A percentile compares a stretch with the other conserved stretches of the same genome.
Conservation (phyloP, 1,139 yeast genomes). For the Blastobotrys buckinghamii region DNA sequence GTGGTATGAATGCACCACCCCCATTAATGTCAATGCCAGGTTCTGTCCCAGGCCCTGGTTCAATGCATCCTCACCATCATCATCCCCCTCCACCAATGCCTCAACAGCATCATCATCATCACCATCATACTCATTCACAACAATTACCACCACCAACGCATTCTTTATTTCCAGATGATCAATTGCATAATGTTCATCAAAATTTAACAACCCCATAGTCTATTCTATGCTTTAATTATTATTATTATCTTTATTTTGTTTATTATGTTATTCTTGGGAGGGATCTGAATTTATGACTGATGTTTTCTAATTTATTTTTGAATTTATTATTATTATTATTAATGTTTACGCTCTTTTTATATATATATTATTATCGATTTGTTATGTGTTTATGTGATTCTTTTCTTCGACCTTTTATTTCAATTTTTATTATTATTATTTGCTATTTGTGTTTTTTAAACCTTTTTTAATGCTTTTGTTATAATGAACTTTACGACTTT, state of each 20-base stretch:
- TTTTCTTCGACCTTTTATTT: too few relatives aligned
- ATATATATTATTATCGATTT: neutral
- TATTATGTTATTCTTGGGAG: neutral
- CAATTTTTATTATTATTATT: too few relatives aligned
- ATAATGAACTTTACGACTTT: too few relatives aligned
- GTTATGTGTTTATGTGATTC: neutral
- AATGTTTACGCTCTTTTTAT: neutral
- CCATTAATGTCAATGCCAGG: neutral
- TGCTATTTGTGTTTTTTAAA: too few relatives aligned
- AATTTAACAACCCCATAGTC: neutral
- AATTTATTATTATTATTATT: neutral
- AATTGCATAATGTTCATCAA: constrained; percentile 1
- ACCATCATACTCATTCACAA: constrained; percentile 1
- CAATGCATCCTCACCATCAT: neutral
- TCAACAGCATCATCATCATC: neutral
- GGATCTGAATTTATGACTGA: neutral
- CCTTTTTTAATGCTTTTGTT: too few relatives aligned
- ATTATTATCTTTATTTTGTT: neutral
- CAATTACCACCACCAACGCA: constrained; percentile 1
- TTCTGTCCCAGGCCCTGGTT: neutral
- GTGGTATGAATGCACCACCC: neutral
- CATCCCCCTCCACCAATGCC: neutral
- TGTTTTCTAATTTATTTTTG: neutral
- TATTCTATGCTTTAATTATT: neutral
- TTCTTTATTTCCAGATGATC: constrained; percentile 4